Base-by-base conservation (phyloP, 2,329 filamentous ascomycete species). In the Aspergillus glaucus region DNA sequence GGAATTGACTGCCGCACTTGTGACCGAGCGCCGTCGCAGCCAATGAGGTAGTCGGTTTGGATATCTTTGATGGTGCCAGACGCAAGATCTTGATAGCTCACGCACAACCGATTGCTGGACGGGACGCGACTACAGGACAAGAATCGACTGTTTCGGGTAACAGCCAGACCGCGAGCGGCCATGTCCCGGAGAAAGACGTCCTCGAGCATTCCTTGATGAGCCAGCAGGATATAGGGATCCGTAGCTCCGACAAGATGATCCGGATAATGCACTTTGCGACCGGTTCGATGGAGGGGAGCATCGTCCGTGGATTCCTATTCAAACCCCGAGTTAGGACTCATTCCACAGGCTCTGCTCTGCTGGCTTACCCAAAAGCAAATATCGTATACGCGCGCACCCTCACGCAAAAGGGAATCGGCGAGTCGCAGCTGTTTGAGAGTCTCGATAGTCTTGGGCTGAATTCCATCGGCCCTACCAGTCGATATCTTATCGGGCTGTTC, bases 381-480 rank as follows among this genome's bases (percentile, higher is more conserved):
- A 60, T 89, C 86, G 66, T 85, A 87, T 41, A 89, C 80, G 42
- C 79, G 80, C 44, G 85, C 85, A 26, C 83, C 85, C 57, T 82
- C 79, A 53, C 80, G 79, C 39, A 89, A 67, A 26, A 89, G 67
- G 1, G 79, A 73, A 54, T 88, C 84, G n/a, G 81, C 83, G n/a
- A 88, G 69, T 30, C 84, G 76, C 74, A 89, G 81, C 68, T 88
- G 85, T 53, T 81, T 79, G 58, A 88, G 79, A 0, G 86, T 89
- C 70, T 89, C 86, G 58, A 90, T 87, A 1, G 85, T 86, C 69
- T 89, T 89, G 41, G 86, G 86, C 60, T 89, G 86, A 46, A 89
- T 72, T 37, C 86, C 86, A 64, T 89, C 86, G 53, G 85, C 85
- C 49, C 79, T 74, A 39, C 85, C 85, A 7, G 83, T 84, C 5